Evolutionary conservation across 108 stramenopile genomes (phyloP), one percentile per base, ranked within the genome.

Genomic region (Asterionellopsis glacialis): DNA sequence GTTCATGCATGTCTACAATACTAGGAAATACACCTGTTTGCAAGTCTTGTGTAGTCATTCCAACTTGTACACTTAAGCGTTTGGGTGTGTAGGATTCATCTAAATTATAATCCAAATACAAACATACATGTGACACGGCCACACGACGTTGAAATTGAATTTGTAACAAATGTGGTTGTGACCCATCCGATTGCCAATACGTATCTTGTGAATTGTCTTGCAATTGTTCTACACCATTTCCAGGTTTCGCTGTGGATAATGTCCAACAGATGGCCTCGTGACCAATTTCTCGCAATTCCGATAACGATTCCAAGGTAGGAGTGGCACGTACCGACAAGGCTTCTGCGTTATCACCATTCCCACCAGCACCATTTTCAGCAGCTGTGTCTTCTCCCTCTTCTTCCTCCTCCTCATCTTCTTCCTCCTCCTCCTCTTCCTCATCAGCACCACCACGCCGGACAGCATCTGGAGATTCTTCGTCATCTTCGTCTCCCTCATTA

Each of bases 31-130:
- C 62, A 44, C 54, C 50, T 42, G 91, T 84, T 27, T 73, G 79
- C 25, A 98, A 72, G 66, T 98, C 96, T 62, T 98, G 95, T 47
- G 85, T 85, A 9, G 91, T 96, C 58, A 79, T 90, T 25, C 98
- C 98, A 9, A 80, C 86, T 41, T 87, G 56, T 14, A 98, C 68
- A 15, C 73, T 74, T 11, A 98, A 64, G 41, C 86, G 87, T 54
- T 95, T 94, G 4, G 98, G 98, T 15, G 98, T 98, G 66, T 98
- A 98, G 26, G 76, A 83, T 73, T 92, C 91, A 67, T 95, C 94
- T 16, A 93, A 63, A 52, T 62, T 79, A 74, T 90, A 97, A 74
- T 98, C 95, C 16, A 97, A 74, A 61, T 91, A 96, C 10, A 97
- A 67, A 27, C 94, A 88, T 13, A 98, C 79, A 57, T 94, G 86